Conservation (phyloP, 2,329 filamentous ascomycete genomes). For the Lojkania enalia region DNA sequence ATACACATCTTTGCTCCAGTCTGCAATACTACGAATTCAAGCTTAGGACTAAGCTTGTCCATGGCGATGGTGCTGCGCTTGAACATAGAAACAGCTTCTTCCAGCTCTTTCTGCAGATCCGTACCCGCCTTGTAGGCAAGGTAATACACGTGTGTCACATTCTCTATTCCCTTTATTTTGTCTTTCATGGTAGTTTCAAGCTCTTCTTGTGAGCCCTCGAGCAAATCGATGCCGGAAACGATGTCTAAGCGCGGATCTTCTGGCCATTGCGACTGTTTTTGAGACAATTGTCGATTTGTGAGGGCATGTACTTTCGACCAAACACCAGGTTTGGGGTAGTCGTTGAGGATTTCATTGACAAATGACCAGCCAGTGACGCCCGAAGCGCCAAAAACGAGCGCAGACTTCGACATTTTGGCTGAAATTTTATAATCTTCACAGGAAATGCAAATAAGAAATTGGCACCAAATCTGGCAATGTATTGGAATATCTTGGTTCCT, state of each 20-base stretch:
- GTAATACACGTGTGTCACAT: slow-evolving; percentile 52
- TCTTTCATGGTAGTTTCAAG: slow-evolving; percentile 40
- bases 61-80: slow-evolving; percentile 42
- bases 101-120: slow-evolving; percentile 44
- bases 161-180: slow-evolving; percentile 40
- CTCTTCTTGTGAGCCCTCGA: slow-evolving; percentile 44
- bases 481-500: too few relatives aligned
- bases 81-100: slow-evolving; percentile 49
- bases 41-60: slow-evolving; percentile 22
- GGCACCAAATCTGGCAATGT: too few relatives aligned
- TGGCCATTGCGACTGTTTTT: slow-evolving; percentile 42
- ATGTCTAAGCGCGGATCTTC: slow-evolving; percentile 46
- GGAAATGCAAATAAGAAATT: slow-evolving; percentile 1
- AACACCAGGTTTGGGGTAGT: slow-evolving; percentile 40
- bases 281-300: slow-evolving; percentile 46
- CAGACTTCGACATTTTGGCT: slow-evolving; percentile 41
- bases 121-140: slow-evolving; percentile 50
- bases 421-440: neutral
- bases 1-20: slow-evolving; percentile 43
- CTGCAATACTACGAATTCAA: slow-evolving; percentile 37
- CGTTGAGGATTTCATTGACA: slow-evolving; percentile 44
- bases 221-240: slow-evolving; percentile 49
- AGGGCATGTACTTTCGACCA: slow-evolving; percentile 47
- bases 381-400: slow-evolving; percentile 49
- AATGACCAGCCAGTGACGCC: slow-evolving; percentile 51